Evolutionary conservation across 257 asterid species (phyloP), one percentile per base, ranked within the genome.

Genomic region (Lantana camara): DNA sequence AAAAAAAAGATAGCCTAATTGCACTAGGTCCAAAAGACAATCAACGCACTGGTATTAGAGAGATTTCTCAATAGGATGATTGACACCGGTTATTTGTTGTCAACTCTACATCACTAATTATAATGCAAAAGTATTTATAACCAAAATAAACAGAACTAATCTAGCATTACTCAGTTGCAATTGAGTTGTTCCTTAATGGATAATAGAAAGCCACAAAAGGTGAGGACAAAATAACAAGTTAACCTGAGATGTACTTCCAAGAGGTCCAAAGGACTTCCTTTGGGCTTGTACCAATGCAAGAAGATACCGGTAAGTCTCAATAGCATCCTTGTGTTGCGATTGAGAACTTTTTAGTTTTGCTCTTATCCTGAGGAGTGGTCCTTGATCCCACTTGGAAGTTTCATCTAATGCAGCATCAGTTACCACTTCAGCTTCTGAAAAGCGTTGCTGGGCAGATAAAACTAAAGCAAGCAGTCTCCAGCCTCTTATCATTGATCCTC

Each of bases 261-360:
- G 83, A 60, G 93, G 85, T 48, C 93, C 96, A 76, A 66, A 72
- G 62, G 88, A 70, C 75, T 94, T 88, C 70, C 83, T 82, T 79
- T 94, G 98, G 60, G 97, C 93, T 72, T 90, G 99, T 65, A 94
- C 98, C 70, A 94, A 71, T 45, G 96, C 96, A 71, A 94, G 97
- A 74, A 94, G 96, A 75, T 78, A 64, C 5, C 96, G 88, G 29
- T 81, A 94, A 73, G 96, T 89, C 77, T 94, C 95, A 57, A 94
- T 75, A 5, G 99, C 95, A 59, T 90, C 95, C 48, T 75, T 81
- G 75, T 84, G 92, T 29, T 37, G 77, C 3, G 95, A 88, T 82
- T 80, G 96, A 35, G 96, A 80, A 69, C 76, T 71, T 77, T 90
- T 91, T 59, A 94, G 85, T 79, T 86, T 86, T 51, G 97, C 99